Conservation (phyloP, 1,284 basidiomycete species). For the Afroboletus lepidellus region DNA sequence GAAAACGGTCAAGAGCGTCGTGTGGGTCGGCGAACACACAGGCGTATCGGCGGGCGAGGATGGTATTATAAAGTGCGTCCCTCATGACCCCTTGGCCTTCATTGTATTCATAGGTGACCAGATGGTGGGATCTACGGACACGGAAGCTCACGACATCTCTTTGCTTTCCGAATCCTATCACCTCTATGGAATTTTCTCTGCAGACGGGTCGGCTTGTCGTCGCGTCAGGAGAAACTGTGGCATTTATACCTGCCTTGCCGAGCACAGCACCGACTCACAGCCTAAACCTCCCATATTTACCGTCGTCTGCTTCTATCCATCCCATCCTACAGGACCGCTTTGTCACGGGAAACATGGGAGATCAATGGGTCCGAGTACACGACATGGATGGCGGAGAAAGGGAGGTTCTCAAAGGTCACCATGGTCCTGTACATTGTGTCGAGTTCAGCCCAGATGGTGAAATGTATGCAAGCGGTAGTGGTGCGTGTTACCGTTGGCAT, state of each 20-base stretch:
- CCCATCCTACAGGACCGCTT: constrained; percentile 88
- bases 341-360: constrained; percentile 85
- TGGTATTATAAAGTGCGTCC: constrained; percentile 78
- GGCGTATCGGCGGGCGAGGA: constrained; percentile 93
- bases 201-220: constrained; percentile 86
- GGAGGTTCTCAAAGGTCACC: constrained; percentile 95
- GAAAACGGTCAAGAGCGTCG: constrained; percentile 87
- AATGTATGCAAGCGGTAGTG: constrained; percentile 94
- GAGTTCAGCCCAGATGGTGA: constrained; percentile 98
- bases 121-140: constrained; percentile 96
- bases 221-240: constrained; percentile 88
- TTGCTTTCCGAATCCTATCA: constrained; percentile 78
- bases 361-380: constrained; percentile 97
- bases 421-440: constrained; percentile 94
- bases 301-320: constrained; percentile 91
- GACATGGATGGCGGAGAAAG: constrained; percentile 86
- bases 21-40: constrained; percentile 87
- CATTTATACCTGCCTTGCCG: constrained; percentile 76
- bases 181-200: constrained; percentile 89
- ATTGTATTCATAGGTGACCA: constrained; percentile 32
- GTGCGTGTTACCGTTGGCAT: constrained; percentile 46
- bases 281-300: constrained; percentile 75
- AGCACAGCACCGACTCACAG: constrained; percentile 58
- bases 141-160: constrained; percentile 70
- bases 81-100: neutral